Percentiles rank a stretch among this genome's conserved stretches.
phyloP scores from a whole-genome alignment of 2,329 filamentous ascomycete genomes.

The Alternaria sp. region DNA sequence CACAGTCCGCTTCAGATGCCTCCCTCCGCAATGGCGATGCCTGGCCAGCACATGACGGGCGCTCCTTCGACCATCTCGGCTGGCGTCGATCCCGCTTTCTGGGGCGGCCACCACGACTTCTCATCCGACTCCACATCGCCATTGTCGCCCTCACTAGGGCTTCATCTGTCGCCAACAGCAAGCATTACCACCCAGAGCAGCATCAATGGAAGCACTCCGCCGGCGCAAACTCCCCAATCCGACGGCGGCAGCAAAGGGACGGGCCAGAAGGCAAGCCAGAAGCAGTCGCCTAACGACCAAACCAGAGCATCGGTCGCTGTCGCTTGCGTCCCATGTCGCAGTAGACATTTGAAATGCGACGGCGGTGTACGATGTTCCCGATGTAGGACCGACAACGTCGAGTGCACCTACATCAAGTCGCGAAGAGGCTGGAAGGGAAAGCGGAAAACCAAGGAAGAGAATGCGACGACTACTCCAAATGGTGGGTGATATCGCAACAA shows the following conservation, averaged over 20 bases:
- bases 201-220: slow-evolving; percentile 41
- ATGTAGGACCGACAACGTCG: slow-evolving; percentile 55
- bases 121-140: slow-evolving; percentile 37
- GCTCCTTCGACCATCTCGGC: slow-evolving; percentile 35
- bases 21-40: slow-evolving; percentile 41
- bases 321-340: slow-evolving; percentile 63
- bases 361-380: slow-evolving; percentile 60
- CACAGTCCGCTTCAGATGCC: slow-evolving; percentile 23
- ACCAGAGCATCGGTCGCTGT: slow-evolving; percentile 50
- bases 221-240: slow-evolving; percentile 44
- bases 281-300: slow-evolving; percentile 28
- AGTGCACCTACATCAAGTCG: slow-evolving; percentile 62
- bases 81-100: slow-evolving; percentile 47
- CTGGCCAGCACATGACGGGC: slow-evolving; percentile 35
- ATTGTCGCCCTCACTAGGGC: slow-evolving; percentile 32
- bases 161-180: slow-evolving; percentile 43
- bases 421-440: slow-evolving; percentile 60
- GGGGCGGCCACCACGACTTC: slow-evolving; percentile 41
- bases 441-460: slow-evolving; percentile 50
- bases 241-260: slow-evolving; percentile 32
- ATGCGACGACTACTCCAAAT: slow-evolving; percentile 31
- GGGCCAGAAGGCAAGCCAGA: slow-evolving; percentile 33
- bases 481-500: slow-evolving; percentile 27
- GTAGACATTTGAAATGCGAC: slow-evolving; percentile 63
- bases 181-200: slow-evolving; percentile 46